phyloP scores from a whole-genome alignment of 371 early-diverging fungal species.

The Rhizomucor pusillus region DNA sequence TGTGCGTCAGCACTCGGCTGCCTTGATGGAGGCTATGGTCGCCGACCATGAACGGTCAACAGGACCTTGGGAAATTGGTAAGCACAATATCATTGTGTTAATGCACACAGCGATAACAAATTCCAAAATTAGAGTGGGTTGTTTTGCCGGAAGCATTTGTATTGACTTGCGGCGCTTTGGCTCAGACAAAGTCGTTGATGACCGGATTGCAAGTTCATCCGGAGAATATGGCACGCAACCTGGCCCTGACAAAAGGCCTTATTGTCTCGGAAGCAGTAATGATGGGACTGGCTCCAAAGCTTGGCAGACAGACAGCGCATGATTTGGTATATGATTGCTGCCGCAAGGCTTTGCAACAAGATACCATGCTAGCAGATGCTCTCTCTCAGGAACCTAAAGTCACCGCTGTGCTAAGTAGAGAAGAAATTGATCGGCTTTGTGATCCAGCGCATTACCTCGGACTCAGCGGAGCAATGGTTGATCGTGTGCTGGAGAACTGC shows the following conservation, averaged over 20 bases:
- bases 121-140: constrained; percentile 16
- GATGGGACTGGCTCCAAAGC: constrained; percentile 16
- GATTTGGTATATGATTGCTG: constrained; percentile 20
- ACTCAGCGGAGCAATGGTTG: constrained; percentile 15
- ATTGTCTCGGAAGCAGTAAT: constrained; percentile 21
- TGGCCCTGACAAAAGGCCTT: constrained; percentile 17
- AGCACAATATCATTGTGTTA: too few species aligned
- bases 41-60: constrained; percentile 21
- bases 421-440: constrained; percentile 10
- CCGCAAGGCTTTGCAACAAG: constrained; percentile 12
- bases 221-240: constrained; percentile 13
- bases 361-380: constrained; percentile 9
- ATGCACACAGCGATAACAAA: too few species aligned
- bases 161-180: constrained; percentile 15
- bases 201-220: constrained; percentile 15
- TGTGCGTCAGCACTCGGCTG: constrained; percentile 18
- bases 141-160: constrained; percentile 20
- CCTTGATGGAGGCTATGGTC: constrained; percentile 21
- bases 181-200: constrained; percentile 13
- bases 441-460: constrained; percentile 18
- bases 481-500: constrained; percentile 6
- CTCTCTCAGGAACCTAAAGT: constrained; percentile 9
- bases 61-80: constrained; percentile 25
- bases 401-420: background rate
- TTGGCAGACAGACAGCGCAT: constrained; percentile 19